Conservation (phyloP, 2,329 filamentous ascomycete genomes). For the Nemania bipapillata region DNA sequence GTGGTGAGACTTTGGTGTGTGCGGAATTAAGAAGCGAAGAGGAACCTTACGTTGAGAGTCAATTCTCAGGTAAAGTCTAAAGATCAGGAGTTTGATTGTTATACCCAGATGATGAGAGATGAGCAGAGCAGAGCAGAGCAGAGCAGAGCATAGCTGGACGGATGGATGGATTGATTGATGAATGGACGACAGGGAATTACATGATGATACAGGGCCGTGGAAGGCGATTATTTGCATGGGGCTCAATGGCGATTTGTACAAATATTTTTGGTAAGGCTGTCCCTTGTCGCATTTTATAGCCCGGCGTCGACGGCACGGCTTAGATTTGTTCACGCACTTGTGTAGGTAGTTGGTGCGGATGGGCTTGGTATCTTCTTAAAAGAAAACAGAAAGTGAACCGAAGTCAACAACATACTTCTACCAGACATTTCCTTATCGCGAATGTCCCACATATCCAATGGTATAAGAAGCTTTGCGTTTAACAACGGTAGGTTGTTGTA, state of each 20-base stretch:
- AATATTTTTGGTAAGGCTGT: slow-evolving; percentile 16
- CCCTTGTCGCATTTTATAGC: slow-evolving; percentile 20
- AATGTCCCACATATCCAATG: no score
- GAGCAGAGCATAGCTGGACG: background rate
- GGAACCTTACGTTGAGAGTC: slow-evolving; percentile 12
- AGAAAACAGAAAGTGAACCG: background rate
- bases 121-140: background rate
- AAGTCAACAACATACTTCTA: background rate
- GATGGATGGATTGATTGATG: slow-evolving; percentile 21
- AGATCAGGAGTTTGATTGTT: slow-evolving; percentile 27
- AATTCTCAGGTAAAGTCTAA: slow-evolving; percentile 1
- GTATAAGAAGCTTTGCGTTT: no score
- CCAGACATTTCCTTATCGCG: background rate
- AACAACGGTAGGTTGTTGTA: no score
- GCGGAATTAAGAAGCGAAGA: slow-evolving; percentile 19
- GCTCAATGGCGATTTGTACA: slow-evolving; percentile 35
- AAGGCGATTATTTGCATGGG: slow-evolving; percentile 23
- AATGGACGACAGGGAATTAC: slow-evolving; percentile 20
- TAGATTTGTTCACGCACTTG: slow-evolving; percentile 13
- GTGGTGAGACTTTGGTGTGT: background rate
- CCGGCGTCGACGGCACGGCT: slow-evolving; percentile 25
- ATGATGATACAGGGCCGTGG: slow-evolving; percentile 4
- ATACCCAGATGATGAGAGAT: slow-evolving; percentile 23
- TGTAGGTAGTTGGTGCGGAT: slow-evolving; percentile 8
- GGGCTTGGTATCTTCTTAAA: background rate